A percentile compares a stretch with the other conserved stretches of the same genome.
phyloP scores from a whole-genome alignment of 1,284 basidiomycete species.

The Trichosporon coremiiforme region DNA sequence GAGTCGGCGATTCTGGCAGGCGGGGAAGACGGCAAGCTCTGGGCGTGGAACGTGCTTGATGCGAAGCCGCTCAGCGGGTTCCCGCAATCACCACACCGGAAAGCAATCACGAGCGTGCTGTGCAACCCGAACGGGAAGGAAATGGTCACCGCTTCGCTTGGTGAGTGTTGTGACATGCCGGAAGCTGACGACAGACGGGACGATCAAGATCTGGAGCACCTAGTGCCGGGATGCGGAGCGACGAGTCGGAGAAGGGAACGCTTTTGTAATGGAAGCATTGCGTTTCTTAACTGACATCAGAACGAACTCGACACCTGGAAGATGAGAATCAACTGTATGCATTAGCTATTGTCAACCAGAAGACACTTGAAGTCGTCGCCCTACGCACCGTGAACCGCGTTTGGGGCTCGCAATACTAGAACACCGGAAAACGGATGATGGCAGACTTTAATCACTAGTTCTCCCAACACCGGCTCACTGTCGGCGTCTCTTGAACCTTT shows the following conservation, averaged over 20 bases:
- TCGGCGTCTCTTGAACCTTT: too few relatives aligned
- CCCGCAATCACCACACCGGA: constrained; percentile 73
- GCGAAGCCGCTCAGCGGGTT: constrained; percentile 67
- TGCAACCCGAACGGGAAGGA: constrained; percentile 68
- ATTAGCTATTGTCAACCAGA: neutral
- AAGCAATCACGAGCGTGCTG: constrained; percentile 62
- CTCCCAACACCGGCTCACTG: too few relatives aligned
- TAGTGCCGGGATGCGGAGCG: neutral
- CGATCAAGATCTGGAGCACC: constrained; percentile 46
- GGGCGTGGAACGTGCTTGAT: constrained; percentile 90
- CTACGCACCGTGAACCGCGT: too few relatives aligned
- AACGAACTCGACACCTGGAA: neutral
- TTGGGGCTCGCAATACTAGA: neutral
- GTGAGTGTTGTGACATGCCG: constrained; percentile 33
- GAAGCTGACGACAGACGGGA: constrained; percentile 40
- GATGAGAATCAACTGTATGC: neutral
- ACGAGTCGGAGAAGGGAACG: too few relatives aligned
- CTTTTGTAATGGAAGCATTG: too few relatives aligned
- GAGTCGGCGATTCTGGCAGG: constrained; percentile 83
- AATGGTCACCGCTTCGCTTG: constrained; percentile 83
- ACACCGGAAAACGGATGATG: too few relatives aligned
- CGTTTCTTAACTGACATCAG: neutral
- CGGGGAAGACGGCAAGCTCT: constrained; percentile 83
- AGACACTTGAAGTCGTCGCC: neutral
- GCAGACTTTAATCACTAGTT: too few relatives aligned